phyloP scores from a whole-genome alignment of 805 yeast species.

The Metschnikowia dekortorum region DNA sequence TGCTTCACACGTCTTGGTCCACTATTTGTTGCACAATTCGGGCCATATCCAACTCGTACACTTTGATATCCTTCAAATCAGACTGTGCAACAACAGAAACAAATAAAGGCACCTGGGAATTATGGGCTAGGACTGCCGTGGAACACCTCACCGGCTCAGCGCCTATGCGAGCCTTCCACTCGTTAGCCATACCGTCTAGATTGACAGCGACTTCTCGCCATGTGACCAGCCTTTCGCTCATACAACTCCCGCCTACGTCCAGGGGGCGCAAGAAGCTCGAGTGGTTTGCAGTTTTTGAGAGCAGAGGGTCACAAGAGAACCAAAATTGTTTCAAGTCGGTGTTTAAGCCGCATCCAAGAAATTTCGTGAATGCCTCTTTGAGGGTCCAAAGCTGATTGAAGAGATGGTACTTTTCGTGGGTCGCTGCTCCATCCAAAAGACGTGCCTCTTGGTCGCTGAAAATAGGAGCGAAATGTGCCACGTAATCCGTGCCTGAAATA shows the following conservation, averaged over 20 bases:
- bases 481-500: conserved; percentile 22
- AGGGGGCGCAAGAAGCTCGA: neutral
- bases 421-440: conserved; percentile 19
- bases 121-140: neutral
- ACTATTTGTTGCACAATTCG: conserved; percentile 1
- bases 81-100: conserved; percentile 7
- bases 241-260: neutral
- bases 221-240: neutral
- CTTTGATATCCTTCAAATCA: neutral
- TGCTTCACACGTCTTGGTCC: neutral
- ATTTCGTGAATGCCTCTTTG: conserved; percentile 72
- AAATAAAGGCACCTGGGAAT: neutral
- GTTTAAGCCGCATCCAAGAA: conserved; percentile 53
- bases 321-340: conserved; percentile 13
- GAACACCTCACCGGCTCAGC: neutral
- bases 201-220: neutral
- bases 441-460: conserved; percentile 34
- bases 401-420: conserved; percentile 19
- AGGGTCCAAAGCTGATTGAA: conserved; percentile 72
- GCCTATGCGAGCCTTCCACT: neutral
- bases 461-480: conserved; percentile 39
- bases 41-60: conserved; percentile 5
- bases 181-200: neutral
- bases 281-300: neutral
- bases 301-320: conserved; percentile 2